phyloP scores from a whole-genome alignment of 75 land plant genomes.

The Larix kaempferi region DNA sequence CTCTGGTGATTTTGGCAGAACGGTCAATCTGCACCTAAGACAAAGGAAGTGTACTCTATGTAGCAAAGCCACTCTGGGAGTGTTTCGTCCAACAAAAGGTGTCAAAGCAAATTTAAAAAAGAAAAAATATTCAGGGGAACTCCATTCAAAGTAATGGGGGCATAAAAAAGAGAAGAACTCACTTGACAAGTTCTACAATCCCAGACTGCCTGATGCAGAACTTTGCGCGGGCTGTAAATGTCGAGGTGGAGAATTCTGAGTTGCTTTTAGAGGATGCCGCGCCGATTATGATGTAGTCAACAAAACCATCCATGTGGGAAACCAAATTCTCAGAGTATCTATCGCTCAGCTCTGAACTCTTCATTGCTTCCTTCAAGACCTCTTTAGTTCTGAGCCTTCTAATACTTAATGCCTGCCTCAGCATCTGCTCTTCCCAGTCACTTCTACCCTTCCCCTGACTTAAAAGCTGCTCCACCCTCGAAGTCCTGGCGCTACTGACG shows the following conservation, averaged over 20 bases:
- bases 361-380: constrained; percentile 41
- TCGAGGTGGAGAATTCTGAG: constrained; percentile 29
- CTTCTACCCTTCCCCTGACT: not conserved
- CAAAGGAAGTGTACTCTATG: not conserved
- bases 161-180: constrained; percentile 5
- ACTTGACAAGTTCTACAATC: constrained; percentile 70
- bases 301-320: constrained; percentile 35
- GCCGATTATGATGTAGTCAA: constrained; percentile 56
- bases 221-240: constrained; percentile 59
- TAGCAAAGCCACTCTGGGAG: not conserved
- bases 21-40: not conserved
- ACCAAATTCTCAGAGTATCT: constrained; percentile 45
- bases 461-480: not conserved
- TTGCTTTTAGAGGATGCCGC: constrained; percentile 50
- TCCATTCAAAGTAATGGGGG: too few relatives aligned
- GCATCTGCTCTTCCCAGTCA: constrained; percentile 21
- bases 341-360: constrained; percentile 36
- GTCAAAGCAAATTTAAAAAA: not conserved
- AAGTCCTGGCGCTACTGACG: not conserved
- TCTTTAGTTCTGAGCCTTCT: constrained; percentile 40
- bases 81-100: constrained; percentile 3
- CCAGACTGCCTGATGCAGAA: constrained; percentile 38
- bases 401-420: constrained; percentile 45
- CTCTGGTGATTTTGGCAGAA: not conserved
- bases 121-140: not conserved